These are phyloP conservation scores for Diversispora epigaea DNA, from an alignment of 192 early-diverging fungal genomes.

Conservation along the genomic window DNA sequence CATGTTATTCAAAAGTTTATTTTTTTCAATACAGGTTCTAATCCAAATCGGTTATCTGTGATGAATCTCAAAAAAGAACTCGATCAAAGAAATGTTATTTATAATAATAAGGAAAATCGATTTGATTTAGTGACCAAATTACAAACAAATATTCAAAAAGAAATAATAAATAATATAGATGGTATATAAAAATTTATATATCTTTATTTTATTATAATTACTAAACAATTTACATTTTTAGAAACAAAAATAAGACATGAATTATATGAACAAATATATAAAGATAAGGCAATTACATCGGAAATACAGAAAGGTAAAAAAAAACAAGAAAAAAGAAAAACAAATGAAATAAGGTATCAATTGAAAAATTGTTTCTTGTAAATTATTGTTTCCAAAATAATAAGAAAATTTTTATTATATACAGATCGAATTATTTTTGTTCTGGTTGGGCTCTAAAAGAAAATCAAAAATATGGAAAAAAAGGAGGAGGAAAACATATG, in stretches of 20 bases:
- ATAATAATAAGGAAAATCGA: neutral
- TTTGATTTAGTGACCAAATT: neutral
- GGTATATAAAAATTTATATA: neutral
- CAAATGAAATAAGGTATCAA: neutral
- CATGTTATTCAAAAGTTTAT: neutral
- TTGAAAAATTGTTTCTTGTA: no score
- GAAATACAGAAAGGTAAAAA: neutral
- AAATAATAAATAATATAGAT: constrained; percentile 2
- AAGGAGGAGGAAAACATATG: neutral
- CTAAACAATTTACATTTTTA: neutral
- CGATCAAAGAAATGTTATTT: neutral
- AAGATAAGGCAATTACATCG: no score
- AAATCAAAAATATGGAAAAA: constrained; percentile 7
- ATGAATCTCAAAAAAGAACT: neutral
- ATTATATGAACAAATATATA: no score
- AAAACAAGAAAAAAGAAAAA: neutral
- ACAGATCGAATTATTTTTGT: neutral
- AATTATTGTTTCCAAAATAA: no score
- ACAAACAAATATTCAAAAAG: neutral
- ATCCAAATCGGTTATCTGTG: neutral
- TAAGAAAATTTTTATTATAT: no score
- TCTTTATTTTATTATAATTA: neutral
- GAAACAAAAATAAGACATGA: neutral
- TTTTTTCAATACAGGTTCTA: neutral
- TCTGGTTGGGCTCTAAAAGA: neutral